Percentiles rank a stretch among this genome's conserved stretches.
phyloP scores from a whole-genome alignment of 495 filamentous ascomycete species.

The Cladorrhinum samala region DNA sequence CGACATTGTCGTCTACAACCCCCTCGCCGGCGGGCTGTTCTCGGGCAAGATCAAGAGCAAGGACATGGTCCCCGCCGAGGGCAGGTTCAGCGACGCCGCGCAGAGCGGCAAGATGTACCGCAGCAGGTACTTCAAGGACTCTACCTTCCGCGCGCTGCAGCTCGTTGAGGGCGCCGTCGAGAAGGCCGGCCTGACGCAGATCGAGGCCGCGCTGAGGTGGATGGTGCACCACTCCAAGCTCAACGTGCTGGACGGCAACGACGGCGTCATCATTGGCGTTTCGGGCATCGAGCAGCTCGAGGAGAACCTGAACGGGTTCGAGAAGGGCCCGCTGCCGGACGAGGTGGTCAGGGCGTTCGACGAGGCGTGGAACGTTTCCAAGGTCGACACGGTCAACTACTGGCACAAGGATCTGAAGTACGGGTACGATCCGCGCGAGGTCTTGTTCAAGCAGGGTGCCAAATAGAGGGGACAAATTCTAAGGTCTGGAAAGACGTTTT shows the following conservation, averaged over 20 bases:
- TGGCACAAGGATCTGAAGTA: constrained; percentile 77
- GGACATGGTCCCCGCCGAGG: constrained; percentile 56
- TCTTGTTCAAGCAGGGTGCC: too few species aligned
- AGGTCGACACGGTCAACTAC: constrained; percentile 62
- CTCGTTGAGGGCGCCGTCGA: constrained; percentile 66
- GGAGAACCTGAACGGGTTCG: constrained; percentile 65
- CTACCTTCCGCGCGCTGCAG: constrained; percentile 68
- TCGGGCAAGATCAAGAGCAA: constrained; percentile 75
- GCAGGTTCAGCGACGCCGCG: constrained; percentile 59
- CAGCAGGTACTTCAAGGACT: constrained; percentile 72
- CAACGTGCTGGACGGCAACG: constrained; percentile 66
- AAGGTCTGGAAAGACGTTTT: too few species aligned
- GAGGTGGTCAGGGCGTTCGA: constrained; percentile 77
- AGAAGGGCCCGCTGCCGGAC: constrained; percentile 83
- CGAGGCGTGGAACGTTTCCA: constrained; percentile 63
- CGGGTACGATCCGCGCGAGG: constrained; percentile 62
- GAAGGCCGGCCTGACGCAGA: constrained; percentile 68
- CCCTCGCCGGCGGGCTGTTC: constrained; percentile 76
- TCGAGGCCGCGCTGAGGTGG: constrained; percentile 85
- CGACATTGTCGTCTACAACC: constrained; percentile 89
- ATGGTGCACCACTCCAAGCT: constrained; percentile 70
- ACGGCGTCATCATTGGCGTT: constrained; percentile 78
- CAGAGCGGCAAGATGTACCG: constrained; percentile 60
- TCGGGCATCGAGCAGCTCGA: constrained; percentile 69
- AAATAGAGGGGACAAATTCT: too few species aligned